phyloP scores from a whole-genome alignment of 2,329 filamentous ascomycete species.

The Helotiales sp. region DNA sequence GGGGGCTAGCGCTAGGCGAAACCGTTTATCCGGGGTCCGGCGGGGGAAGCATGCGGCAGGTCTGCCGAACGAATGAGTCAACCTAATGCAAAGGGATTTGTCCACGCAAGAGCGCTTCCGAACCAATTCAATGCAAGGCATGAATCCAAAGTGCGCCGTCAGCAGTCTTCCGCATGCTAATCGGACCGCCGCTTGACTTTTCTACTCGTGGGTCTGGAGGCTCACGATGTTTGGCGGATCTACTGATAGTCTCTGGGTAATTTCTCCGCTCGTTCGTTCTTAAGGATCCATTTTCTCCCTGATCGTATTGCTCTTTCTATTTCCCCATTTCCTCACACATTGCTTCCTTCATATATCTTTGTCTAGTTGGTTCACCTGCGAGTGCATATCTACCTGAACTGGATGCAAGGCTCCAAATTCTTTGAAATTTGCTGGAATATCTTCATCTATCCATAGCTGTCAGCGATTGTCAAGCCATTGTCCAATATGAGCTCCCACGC shows the following conservation, averaged over 20 bases:
- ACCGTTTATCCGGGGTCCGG: conserved; percentile 5
- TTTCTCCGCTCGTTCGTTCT: not conserved
- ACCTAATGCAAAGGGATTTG: not conserved
- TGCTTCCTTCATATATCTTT: not conserved
- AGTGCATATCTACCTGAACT: not conserved
- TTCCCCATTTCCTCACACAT: not conserved
- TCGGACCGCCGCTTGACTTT: not conserved
- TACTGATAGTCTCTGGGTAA: not conserved
- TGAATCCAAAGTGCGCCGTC: not conserved
- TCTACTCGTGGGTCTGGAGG: not conserved
- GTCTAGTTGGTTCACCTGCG: not conserved
- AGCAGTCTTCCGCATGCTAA: not conserved
- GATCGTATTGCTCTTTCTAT: not conserved
- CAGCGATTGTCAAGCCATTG: too few species aligned
- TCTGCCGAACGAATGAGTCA: conserved; percentile 3
- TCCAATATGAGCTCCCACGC: conserved; percentile 34
- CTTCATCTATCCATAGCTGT: not conserved
- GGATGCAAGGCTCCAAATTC: not conserved
- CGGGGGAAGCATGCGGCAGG: not conserved
- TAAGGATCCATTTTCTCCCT: not conserved
- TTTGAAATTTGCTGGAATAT: not conserved
- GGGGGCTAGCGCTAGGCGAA: conserved; percentile 2
- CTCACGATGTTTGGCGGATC: not conserved
- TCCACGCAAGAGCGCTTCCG: not conserved
- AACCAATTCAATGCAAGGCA: not conserved